phyloP scores from a whole-genome alignment of 1,284 basidiomycete genomes.

The Microbotryum silenes-acaulis region DNA sequence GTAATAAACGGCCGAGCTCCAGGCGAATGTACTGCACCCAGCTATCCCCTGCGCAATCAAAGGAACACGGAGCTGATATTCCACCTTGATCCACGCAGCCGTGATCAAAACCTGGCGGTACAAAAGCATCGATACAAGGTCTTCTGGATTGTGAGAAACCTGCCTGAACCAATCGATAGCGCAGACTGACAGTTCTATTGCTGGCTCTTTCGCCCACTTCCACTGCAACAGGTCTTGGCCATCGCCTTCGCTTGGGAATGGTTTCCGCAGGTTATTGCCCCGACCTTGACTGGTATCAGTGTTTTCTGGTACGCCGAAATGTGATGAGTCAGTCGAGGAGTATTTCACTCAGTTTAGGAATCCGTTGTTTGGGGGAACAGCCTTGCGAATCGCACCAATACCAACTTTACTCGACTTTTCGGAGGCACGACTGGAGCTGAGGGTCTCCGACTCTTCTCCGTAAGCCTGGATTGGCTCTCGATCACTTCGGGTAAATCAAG shows the following conservation, averaged over 20 bases:
- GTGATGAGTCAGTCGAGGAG: slow-evolving; percentile 43
- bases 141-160: slow-evolving; percentile 31
- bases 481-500: neutral
- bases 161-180: no score
- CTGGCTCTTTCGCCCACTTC: no score
- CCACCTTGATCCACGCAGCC: slow-evolving; percentile 48
- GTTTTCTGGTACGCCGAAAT: slow-evolving; percentile 53
- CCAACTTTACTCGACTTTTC: slow-evolving; percentile 55
- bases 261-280: slow-evolving; percentile 47
- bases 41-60: slow-evolving; percentile 38
- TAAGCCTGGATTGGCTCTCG: slow-evolving; percentile 46
- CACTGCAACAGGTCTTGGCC: slow-evolving; percentile 19
- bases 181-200: no score
- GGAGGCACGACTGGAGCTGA: slow-evolving; percentile 58
- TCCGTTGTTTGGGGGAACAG: slow-evolving; percentile 35
- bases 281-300: slow-evolving; percentile 39
- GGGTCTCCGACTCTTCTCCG: slow-evolving; percentile 52
- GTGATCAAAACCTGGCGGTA: slow-evolving; percentile 42
- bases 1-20: neutral
- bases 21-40: neutral
- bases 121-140: slow-evolving; percentile 34
- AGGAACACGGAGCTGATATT: slow-evolving; percentile 51
- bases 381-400: slow-evolving; percentile 52
- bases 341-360: no score
- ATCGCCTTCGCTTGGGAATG: slow-evolving; percentile 38